Conservation (phyloP, 768 basidiomycete genomes). For the Udeniomyces megalosporus region DNA sequence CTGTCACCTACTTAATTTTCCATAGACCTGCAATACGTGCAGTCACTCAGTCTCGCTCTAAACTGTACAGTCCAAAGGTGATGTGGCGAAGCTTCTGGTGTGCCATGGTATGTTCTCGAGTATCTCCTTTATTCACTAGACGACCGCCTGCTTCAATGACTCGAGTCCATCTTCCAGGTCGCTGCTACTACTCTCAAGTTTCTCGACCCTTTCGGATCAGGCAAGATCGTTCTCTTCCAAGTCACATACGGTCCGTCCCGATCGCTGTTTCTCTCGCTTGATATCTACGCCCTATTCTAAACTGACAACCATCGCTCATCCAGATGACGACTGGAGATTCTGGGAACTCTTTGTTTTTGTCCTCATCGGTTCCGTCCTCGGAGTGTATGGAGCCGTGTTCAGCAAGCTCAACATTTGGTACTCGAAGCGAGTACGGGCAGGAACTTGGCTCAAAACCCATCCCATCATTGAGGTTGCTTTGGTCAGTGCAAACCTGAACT, state of each 20-base stretch:
- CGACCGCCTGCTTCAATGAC: too few relatives aligned
- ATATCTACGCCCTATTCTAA: too few relatives aligned
- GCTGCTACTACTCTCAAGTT: slow-evolving; percentile 64
- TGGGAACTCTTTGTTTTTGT: slow-evolving; percentile 75
- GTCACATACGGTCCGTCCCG: slow-evolving; percentile 49
- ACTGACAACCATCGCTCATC: too few relatives aligned
- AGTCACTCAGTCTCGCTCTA: too few relatives aligned
- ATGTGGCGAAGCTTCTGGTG: slow-evolving; percentile 96
- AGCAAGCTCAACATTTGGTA: slow-evolving; percentile 81
- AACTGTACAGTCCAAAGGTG: too few relatives aligned
- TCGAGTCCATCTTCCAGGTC: too few relatives aligned
- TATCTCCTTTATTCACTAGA: too few relatives aligned
- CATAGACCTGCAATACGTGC: too few relatives aligned
- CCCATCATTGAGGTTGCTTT: slow-evolving; percentile 69
- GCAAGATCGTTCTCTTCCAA: slow-evolving; percentile 40
- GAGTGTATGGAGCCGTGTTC: slow-evolving; percentile 81
- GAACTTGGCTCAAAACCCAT: slow-evolving; percentile 62
- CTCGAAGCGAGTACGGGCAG: slow-evolving; percentile 64
- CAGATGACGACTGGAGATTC: slow-evolving; percentile 74
- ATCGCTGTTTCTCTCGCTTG: too few relatives aligned
- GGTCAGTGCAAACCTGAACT: slow-evolving; percentile 34
- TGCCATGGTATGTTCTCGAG: too few relatives aligned
- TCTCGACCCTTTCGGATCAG: slow-evolving; percentile 87
- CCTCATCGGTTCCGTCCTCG: slow-evolving; percentile 76
- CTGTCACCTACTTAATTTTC: too few relatives aligned